Conservation (phyloP, 202 grass and related monocot genomes). For the Saccharum hybrid region DNA sequence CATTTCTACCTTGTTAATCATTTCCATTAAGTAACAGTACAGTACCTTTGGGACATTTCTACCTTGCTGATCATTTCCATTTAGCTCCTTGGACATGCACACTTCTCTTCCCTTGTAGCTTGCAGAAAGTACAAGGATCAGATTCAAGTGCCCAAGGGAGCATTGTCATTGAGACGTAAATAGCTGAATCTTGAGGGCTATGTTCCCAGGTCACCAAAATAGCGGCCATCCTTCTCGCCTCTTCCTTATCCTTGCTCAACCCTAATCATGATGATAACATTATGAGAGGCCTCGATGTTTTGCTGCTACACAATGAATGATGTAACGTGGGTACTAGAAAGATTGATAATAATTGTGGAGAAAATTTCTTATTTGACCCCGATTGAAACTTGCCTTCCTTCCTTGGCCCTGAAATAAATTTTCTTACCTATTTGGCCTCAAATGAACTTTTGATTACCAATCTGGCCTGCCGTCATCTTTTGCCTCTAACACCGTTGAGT, state of each 20-base stretch:
- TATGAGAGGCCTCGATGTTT: not conserved
- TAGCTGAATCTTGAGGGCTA: not conserved
- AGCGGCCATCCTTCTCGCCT: not conserved
- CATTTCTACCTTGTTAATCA: slow-evolving; percentile 16
- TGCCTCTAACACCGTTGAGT: too few species aligned
- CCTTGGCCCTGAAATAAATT: too few species aligned
- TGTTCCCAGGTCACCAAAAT: slow-evolving; percentile 6
- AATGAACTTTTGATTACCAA: too few species aligned
- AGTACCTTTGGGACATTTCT: slow-evolving; percentile 20
- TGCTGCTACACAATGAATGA: slow-evolving; percentile 24
- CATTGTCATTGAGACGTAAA: slow-evolving; percentile 1
- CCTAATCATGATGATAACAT: slow-evolving; percentile 22
- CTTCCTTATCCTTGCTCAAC: not conserved
- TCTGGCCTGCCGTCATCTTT: too few species aligned
- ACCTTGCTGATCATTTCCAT: slow-evolving; percentile 20
- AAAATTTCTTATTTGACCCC: too few species aligned
- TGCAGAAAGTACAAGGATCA: slow-evolving; percentile 10
- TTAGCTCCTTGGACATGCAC: slow-evolving; percentile 26
- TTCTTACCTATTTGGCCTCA: too few species aligned
- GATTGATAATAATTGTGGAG: not conserved
- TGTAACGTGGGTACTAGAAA: not conserved
- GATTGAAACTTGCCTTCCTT: too few species aligned
- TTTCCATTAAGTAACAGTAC: too few species aligned
- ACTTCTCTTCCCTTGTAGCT: not conserved
- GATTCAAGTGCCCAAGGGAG: not conserved